phyloP scores from a whole-genome alignment of 1,284 basidiomycete genomes.

The Stereum hirsutum region DNA sequence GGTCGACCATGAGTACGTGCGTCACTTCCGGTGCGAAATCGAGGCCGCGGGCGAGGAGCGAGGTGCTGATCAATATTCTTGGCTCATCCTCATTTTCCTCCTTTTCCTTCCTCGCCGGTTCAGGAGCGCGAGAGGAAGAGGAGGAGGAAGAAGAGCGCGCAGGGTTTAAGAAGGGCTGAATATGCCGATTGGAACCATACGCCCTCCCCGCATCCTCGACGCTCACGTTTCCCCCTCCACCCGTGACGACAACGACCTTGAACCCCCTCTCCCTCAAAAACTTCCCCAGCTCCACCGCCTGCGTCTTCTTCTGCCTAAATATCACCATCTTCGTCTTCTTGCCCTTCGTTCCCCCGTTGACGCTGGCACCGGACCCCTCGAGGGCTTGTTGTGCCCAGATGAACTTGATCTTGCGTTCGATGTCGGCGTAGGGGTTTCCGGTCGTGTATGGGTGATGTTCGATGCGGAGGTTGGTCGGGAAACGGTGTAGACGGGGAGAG shows the following conservation, averaged over 20 bases:
- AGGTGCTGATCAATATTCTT: conserved; percentile 80
- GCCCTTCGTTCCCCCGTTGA: too few relatives aligned
- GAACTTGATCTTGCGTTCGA: conserved; percentile 62
- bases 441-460: conserved; percentile 69
- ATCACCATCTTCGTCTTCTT: conserved; percentile 55
- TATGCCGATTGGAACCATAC: conserved; percentile 63
- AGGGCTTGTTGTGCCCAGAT: conserved; percentile 70
- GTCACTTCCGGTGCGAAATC: conserved; percentile 74
- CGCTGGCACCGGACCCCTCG: too few relatives aligned
- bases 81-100: conserved; percentile 25
- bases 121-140: background rate
- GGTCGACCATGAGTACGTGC: conserved; percentile 79
- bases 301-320: conserved; percentile 71
- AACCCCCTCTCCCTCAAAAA: conserved; percentile 56
- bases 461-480: conserved; percentile 61
- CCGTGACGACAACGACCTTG: conserved; percentile 54
- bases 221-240: too few relatives aligned
- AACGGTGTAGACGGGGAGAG: conserved; percentile 70
- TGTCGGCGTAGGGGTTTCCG: conserved; percentile 73
- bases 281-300: conserved; percentile 49
- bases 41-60: conserved; percentile 83
- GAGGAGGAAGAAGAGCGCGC: background rate
- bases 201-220: conserved; percentile 33
- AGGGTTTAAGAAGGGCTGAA: conserved; percentile 59
- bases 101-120: conserved; percentile 7